phyloP scores from a whole-genome alignment of 2,329 filamentous ascomycete genomes.

The Arthroderma sp. region DNA sequence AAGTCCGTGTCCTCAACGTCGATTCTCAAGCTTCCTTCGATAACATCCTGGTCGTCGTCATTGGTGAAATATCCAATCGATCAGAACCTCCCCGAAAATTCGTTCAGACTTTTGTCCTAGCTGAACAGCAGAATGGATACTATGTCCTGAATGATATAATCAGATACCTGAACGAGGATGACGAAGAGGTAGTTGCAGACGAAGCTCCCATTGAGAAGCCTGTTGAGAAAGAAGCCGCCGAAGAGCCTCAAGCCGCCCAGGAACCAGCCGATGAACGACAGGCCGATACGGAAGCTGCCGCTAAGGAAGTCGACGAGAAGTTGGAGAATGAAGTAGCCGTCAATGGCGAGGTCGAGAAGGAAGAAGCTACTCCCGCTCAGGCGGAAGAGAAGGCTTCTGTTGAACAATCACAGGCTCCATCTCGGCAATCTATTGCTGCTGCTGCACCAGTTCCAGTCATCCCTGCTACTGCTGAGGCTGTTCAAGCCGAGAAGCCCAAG shows the following conservation, averaged over 20 bases:
- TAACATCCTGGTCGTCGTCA: slow-evolving; percentile 95
- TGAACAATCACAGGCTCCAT: slow-evolving; percentile 3
- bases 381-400: slow-evolving; percentile 20
- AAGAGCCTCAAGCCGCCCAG: slow-evolving; percentile 34
- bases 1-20: slow-evolving; percentile 95
- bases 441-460: slow-evolving; percentile 1
- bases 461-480: slow-evolving; percentile 21
- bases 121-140: slow-evolving; percentile 90
- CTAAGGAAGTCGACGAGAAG: slow-evolving; percentile 56
- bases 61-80: slow-evolving; percentile 95
- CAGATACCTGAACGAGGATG: slow-evolving; percentile 77
- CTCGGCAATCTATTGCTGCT: not conserved
- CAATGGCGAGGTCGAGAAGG: slow-evolving; percentile 29
- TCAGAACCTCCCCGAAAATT: slow-evolving; percentile 86
- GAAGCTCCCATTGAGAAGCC: slow-evolving; percentile 28
- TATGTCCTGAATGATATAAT: slow-evolving; percentile 98
- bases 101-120: slow-evolving; percentile 93
- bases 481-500: slow-evolving; percentile 51
- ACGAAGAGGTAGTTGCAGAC: slow-evolving; percentile 34
- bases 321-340: slow-evolving; percentile 48
- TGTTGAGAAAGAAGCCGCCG: slow-evolving; percentile 24
- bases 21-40: slow-evolving; percentile 86
- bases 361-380: slow-evolving; percentile 20
- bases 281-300: slow-evolving; percentile 32
- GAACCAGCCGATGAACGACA: slow-evolving; percentile 14